These are phyloP conservation scores for Fusarium nanum DNA, from an alignment of 2,329 filamentous ascomycete species.

Conservation along the genomic window DNA sequence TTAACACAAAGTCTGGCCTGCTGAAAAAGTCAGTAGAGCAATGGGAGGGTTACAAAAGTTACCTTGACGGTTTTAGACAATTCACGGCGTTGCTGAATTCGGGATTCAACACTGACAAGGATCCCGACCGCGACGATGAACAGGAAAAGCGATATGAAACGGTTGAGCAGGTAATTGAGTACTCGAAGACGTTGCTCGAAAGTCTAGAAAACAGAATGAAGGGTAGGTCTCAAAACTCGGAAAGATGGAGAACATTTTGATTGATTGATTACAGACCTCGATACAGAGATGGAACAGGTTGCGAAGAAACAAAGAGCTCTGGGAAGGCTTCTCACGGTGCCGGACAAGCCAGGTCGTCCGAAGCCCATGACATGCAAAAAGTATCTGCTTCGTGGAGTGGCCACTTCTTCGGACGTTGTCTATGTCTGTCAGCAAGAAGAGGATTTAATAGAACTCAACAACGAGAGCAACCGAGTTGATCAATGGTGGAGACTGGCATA, in stretches of 20 bases:
- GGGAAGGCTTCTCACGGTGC: constrained; percentile 54
- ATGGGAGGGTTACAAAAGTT: constrained; percentile 50
- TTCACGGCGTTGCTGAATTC: constrained; percentile 54
- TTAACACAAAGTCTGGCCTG: constrained; percentile 47
- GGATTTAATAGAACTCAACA: constrained; percentile 58
- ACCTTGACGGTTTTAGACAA: constrained; percentile 51
- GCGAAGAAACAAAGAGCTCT: constrained; percentile 54
- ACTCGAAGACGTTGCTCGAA: constrained; percentile 51
- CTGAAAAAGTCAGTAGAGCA: constrained; percentile 48
- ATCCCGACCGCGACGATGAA: constrained; percentile 52
- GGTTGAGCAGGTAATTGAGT: constrained; percentile 51
- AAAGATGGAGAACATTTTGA: not conserved
- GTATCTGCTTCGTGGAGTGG: constrained; percentile 65
- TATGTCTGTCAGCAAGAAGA: constrained; percentile 62
- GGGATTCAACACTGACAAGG: constrained; percentile 53
- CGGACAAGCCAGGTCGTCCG: constrained; percentile 52
- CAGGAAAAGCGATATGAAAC: constrained; percentile 48
- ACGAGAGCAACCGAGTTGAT: constrained; percentile 50
- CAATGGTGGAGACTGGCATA: constrained; percentile 69
- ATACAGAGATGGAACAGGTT: constrained; percentile 49
- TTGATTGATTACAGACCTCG: constrained; percentile 46
- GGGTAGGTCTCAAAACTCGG: constrained; percentile 45
- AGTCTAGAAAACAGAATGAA: constrained; percentile 51
- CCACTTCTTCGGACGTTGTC: constrained; percentile 58
- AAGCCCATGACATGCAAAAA: constrained; percentile 57